Evolutionary conservation across 768 basidiomycete species (phyloP).

Genomic region (Hortiboletus campestris): DNA sequence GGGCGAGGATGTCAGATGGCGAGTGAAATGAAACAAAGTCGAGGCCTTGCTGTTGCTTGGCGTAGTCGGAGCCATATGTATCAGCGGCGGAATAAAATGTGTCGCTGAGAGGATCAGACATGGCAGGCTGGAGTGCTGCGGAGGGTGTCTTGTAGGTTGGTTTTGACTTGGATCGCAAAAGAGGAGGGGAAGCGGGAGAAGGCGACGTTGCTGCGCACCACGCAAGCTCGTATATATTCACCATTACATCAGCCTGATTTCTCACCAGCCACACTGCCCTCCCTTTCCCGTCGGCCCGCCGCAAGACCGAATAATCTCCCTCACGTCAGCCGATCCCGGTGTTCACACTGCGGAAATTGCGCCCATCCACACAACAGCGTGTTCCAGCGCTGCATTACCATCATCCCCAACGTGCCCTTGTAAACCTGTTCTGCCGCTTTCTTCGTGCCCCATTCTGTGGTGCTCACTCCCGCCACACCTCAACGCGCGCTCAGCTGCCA

Average conservation of each 20-base stretch:
- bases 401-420: neutral
- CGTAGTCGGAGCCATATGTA: slow-evolving; percentile 37
- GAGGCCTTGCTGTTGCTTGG: slow-evolving; percentile 45
- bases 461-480: neutral
- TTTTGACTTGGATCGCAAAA: slow-evolving; percentile 17
- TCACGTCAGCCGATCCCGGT: slow-evolving; percentile 15
- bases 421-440: neutral
- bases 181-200: slow-evolving; percentile 7
- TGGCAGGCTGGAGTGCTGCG: slow-evolving; percentile 28
- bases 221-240: slow-evolving; percentile 36
- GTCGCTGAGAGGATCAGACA: slow-evolving; percentile 33
- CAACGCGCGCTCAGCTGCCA: slow-evolving; percentile 25
- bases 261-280: slow-evolving; percentile 32
- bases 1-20: slow-evolving; percentile 69
- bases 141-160: slow-evolving; percentile 16
- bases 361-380: neutral
- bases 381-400: neutral
- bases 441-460: neutral
- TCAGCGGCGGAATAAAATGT: slow-evolving; percentile 34
- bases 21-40: slow-evolving; percentile 71
- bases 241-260: slow-evolving; percentile 32
- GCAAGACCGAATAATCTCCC: slow-evolving; percentile 3
- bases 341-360: slow-evolving; percentile 20
- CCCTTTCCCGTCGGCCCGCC: slow-evolving; percentile 24
- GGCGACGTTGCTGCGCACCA: slow-evolving; percentile 32